phyloP scores from a whole-genome alignment of 2,329 filamentous ascomycete genomes.

The Microdochium trichocladiopsis region DNA sequence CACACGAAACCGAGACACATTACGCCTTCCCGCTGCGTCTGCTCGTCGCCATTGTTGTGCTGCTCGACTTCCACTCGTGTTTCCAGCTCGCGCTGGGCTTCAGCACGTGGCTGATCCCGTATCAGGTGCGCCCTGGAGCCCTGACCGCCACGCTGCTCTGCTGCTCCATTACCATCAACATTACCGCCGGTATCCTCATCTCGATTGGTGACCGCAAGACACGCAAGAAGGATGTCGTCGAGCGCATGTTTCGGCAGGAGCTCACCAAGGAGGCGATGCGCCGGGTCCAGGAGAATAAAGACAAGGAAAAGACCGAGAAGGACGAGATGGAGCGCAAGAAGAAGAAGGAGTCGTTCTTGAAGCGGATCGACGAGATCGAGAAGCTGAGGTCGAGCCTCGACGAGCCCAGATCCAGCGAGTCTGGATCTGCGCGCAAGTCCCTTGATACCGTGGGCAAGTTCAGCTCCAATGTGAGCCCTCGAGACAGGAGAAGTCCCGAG shows the following conservation, averaged over 20 bases:
- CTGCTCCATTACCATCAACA: constrained; percentile 71
- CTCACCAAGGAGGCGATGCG: constrained; percentile 55
- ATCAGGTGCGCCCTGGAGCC: constrained; percentile 60
- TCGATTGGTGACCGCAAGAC: constrained; percentile 68
- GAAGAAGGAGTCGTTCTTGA: not conserved
- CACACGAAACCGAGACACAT: constrained; percentile 78
- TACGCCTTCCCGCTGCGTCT: constrained; percentile 69
- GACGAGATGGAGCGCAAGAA: constrained; percentile 1
- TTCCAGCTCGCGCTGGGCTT: constrained; percentile 75
- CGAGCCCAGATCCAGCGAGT: not conserved
- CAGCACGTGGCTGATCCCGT: constrained; percentile 72
- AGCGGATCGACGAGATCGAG: not conserved
- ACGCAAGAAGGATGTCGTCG: constrained; percentile 78
- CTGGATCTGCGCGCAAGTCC: not conserved
- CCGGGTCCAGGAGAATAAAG: constrained; percentile 38
- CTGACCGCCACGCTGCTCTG: constrained; percentile 77
- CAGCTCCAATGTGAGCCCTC: not conserved
- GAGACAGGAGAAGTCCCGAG: not conserved
- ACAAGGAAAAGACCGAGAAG: constrained; percentile 18
- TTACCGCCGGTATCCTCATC: constrained; percentile 70
- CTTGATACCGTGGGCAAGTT: not conserved
- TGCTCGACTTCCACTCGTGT: constrained; percentile 73
- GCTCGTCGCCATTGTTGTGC: constrained; percentile 68
- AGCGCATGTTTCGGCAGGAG: constrained; percentile 69
- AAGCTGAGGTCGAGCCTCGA: not conserved